Percentiles rank a stretch among this genome's conserved stretches.
Conservation (phyloP, 1,284 basidiomycete genomes). For the Irpex rosettiformis region DNA sequence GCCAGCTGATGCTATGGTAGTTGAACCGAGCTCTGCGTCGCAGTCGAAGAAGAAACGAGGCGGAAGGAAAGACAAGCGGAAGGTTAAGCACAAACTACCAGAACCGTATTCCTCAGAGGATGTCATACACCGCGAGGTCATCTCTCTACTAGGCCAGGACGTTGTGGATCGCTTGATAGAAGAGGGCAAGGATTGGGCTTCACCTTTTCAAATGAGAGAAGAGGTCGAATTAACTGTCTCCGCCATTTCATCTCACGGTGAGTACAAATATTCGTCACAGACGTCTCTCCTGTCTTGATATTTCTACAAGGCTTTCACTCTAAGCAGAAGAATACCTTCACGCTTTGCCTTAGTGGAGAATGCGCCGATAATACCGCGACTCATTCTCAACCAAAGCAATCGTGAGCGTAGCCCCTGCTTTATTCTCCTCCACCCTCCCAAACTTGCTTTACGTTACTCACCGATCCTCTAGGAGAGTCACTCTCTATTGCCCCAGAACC, state of each 20-base stretch:
- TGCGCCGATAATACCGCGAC: not conserved
- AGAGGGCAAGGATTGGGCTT: conserved; percentile 48
- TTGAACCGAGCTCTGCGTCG: conserved; percentile 6
- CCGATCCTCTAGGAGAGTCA: conserved; percentile 55
- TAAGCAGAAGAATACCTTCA: not conserved
- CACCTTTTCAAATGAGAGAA: conserved; percentile 59
- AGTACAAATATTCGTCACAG: conserved; percentile 20
- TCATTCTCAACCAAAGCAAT: not conserved
- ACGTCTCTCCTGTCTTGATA: not conserved
- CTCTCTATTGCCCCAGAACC: conserved; percentile 53
- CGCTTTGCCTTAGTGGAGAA: conserved; percentile 9
- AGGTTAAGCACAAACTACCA: conserved; percentile 34
- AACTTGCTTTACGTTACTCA: not conserved
- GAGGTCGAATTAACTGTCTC: conserved; percentile 67
- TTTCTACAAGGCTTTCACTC: not conserved
- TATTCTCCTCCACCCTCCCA: not conserved
- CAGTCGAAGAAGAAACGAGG: conserved; percentile 18
- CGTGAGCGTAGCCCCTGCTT: not conserved
- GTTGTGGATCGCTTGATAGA: conserved; percentile 48
- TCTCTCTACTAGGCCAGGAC: conserved; percentile 62
- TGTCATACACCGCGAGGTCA: conserved; percentile 71
- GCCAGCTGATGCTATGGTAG: conserved; percentile 3
- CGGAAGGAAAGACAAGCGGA: conserved; percentile 20
- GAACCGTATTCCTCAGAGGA: conserved; percentile 74
- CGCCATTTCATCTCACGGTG: conserved; percentile 63